Evolutionary conservation across 805 yeast species (phyloP).

Genomic region (Kluyveromyces aestuarii): DNA sequence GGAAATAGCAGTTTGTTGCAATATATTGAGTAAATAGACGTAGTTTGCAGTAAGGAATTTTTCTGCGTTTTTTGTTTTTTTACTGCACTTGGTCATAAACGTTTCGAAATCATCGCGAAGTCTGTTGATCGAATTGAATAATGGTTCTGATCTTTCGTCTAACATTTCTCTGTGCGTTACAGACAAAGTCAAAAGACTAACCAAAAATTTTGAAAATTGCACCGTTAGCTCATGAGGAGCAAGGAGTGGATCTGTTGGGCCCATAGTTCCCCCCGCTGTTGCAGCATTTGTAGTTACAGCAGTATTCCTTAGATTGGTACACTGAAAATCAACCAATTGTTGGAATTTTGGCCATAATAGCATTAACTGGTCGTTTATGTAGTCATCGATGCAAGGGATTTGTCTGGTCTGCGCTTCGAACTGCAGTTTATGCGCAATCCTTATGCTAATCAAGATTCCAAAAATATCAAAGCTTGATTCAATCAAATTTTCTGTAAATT

Average conservation of each 20-base stretch:
- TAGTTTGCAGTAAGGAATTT: slow-evolving; percentile 56
- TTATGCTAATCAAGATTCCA: slow-evolving; percentile 68
- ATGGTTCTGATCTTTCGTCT: slow-evolving; percentile 50
- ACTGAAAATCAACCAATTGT: slow-evolving; percentile 63
- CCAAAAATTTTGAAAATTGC: slow-evolving; percentile 63
- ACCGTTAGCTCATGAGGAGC: slow-evolving; percentile 63
- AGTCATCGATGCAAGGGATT: slow-evolving; percentile 60
- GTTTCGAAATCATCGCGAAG: slow-evolving; percentile 75
- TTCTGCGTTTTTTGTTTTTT: slow-evolving; percentile 47
- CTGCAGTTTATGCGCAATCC: slow-evolving; percentile 58
- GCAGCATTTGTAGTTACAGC: slow-evolving; percentile 25
- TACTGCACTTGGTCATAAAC: slow-evolving; percentile 60
- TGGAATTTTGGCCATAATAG: slow-evolving; percentile 84
- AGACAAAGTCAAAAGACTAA: slow-evolving; percentile 58
- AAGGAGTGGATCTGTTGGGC: slow-evolving; percentile 24
- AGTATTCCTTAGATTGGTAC: slow-evolving; percentile 57
- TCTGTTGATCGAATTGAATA: slow-evolving; percentile 58
- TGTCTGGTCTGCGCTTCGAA: slow-evolving; percentile 58
- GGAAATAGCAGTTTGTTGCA: slow-evolving; percentile 17
- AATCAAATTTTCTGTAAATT: slow-evolving; percentile 36
- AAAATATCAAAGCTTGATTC: slow-evolving; percentile 53
- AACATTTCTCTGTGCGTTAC: slow-evolving; percentile 23
- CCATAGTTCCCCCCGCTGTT: slow-evolving; percentile 20
- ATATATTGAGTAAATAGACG: slow-evolving; percentile 24
- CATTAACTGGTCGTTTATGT: slow-evolving; percentile 55